A percentile compares a stretch with the other conserved stretches of the same genome.
phyloP scores from a whole-genome alignment of 148 eudicot genomes.

The Rhododendron molle region DNA sequence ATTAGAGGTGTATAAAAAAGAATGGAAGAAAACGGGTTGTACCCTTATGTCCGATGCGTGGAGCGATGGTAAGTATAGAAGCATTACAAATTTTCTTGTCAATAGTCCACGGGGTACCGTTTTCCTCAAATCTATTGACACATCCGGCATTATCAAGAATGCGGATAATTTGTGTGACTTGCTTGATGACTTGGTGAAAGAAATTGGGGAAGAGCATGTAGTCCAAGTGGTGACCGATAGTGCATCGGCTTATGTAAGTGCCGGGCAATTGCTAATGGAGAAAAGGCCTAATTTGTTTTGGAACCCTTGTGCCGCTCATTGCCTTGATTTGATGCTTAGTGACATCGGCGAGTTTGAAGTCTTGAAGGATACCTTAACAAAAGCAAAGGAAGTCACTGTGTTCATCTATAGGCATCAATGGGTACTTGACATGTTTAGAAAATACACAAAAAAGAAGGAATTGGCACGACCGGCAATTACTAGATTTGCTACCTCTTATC shows the following conservation, averaged over 20 bases:
- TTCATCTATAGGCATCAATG: not conserved
- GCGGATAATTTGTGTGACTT: not conserved
- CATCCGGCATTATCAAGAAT: not conserved
- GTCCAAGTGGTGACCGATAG: not conserved
- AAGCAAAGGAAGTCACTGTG: not conserved
- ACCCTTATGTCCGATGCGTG: not conserved
- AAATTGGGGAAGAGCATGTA: not conserved
- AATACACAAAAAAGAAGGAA: not conserved
- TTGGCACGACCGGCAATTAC: not conserved
- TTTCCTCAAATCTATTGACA: not conserved
- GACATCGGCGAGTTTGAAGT: not conserved
- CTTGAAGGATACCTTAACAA: not conserved
- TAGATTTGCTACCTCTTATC: not conserved
- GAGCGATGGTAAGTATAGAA: not conserved
- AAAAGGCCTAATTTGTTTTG: not conserved
- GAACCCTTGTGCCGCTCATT: not conserved
- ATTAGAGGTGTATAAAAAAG: not conserved
- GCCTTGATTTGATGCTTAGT: not conserved
- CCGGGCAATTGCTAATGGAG: not conserved
- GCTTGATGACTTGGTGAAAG: not conserved
- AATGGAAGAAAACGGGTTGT: not conserved
- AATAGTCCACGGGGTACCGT: not conserved
- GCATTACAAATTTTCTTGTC: not conserved
- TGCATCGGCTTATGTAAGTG: not conserved
- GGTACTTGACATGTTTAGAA: not conserved